Percentiles rank a stretch among this genome's conserved stretches.
phyloP scores from a whole-genome alignment of 305 asterid species.

The Fraxinus baroniana region DNA sequence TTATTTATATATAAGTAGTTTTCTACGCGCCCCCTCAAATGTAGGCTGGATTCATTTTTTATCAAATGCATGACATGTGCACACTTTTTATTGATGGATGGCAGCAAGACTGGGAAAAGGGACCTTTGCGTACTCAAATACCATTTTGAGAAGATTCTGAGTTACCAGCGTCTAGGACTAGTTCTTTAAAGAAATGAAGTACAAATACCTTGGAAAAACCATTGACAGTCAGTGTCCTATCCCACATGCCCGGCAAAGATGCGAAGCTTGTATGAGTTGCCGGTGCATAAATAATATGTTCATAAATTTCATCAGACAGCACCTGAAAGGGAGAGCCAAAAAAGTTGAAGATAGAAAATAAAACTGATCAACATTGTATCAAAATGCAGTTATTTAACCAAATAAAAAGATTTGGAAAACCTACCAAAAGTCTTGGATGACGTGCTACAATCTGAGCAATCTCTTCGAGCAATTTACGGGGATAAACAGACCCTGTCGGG shows the following conservation, averaged over 20 bases:
- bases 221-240: slow-evolving; percentile 87
- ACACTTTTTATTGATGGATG: neutral
- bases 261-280: slow-evolving; percentile 96
- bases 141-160: neutral
- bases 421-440: slow-evolving; percentile 91
- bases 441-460: slow-evolving; percentile 78
- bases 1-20: neutral
- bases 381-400: neutral
- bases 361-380: neutral
- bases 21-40: neutral
- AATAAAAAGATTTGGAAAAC: slow-evolving; percentile 22
- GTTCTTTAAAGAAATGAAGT: slow-evolving; percentile 7
- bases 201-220: slow-evolving; percentile 84
- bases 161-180: neutral
- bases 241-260: slow-evolving; percentile 94
- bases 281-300: slow-evolving; percentile 91
- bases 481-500: slow-evolving; percentile 99
- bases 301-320: slow-evolving; percentile 90
- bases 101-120: neutral
- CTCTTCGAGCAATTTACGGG: slow-evolving; percentile 72
- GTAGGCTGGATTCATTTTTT: neutral
- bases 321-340: slow-evolving; percentile 48
- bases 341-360: slow-evolving; percentile 3
- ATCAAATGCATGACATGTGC: neutral
- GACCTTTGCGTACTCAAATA: neutral